Base-by-base conservation (phyloP, 306 rosid genomes). In the Lagenaria siceraria region DNA sequence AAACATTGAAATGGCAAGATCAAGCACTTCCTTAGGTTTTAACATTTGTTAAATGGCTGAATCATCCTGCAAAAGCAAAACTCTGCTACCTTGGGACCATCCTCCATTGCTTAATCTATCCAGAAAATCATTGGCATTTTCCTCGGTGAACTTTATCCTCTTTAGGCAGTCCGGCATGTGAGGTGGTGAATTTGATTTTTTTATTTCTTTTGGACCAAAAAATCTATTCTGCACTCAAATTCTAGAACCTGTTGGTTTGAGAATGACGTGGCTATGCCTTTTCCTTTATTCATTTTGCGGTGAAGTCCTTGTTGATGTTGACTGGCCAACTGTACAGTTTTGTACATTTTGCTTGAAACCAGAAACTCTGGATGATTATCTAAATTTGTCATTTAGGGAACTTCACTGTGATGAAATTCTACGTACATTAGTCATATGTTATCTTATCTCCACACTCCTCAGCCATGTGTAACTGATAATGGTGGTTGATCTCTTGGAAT, bases 251-350 rank as follows among this genome's bases (percentile, higher is more conserved):
- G 38, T 48, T 71, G 76, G 35, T 48, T 71, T 71, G 38, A 48
- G 76, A 31, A 71, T 71, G 76, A 71, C 59, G 76, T 71, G 76
- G 59, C 14, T n/a, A n/a, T n/a, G n/a, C n/a, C n/a, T 17, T 48
- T 71, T 71, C 17, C 40, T 48, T 71, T 48, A 59, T 71, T 43
- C 58, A 48, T 71, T 48, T 48, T 71, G 40, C 25, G 54, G 59
- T 43, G 1, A 69, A 43, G 75, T 69, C 53, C 76, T 22, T 27
- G 76, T 48, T 25, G 76, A 71, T 71, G 59, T 71, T 8, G 76
- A 71, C 76, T 48, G 76, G 59, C 59, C 76, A 46, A 71, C 76
- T 71, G 15, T 48, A 71, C 24, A 48, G 8, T 49, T 71, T 48
- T 48, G 58, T 71, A 38, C 24, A 71, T 71, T 71, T 71, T 71